These are phyloP conservation scores for Cryphonectria radicalis DNA, from an alignment of 2,329 filamentous ascomycete species.

Conservation along the genomic window DNA sequence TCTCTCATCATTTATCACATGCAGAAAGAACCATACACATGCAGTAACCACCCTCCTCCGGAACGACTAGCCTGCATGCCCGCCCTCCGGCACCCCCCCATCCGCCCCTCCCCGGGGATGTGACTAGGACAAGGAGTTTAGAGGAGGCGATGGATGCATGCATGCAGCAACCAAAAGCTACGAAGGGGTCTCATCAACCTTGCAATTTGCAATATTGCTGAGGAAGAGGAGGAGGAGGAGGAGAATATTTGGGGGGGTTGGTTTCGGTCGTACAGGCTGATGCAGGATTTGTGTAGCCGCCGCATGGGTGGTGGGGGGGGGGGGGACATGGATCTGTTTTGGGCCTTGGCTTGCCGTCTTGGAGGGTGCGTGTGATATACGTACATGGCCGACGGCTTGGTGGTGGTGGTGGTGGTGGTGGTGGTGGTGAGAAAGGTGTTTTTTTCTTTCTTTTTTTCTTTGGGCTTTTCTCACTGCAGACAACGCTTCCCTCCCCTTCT, in stretches of 20 bases:
- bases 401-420: too few species aligned
- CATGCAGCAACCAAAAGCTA: too few species aligned
- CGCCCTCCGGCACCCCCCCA: neutral
- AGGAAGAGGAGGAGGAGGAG: too few species aligned
- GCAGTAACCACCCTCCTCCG: neutral
- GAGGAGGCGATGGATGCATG: too few species aligned
- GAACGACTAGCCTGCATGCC: neutral
- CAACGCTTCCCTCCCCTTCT: neutral
- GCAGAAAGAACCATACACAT: neutral
- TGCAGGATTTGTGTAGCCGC: neutral
- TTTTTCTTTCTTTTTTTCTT: too few species aligned
- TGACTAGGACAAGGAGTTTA: too few species aligned
- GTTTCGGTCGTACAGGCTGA: neutral
- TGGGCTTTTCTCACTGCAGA: neutral
- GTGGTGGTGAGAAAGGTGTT: too few species aligned
- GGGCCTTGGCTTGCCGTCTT: too few species aligned
- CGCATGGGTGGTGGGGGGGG: neutral
- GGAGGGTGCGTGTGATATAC: too few species aligned
- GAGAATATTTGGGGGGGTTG: neutral
- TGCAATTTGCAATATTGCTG: neutral
- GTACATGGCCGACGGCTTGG: too few species aligned
- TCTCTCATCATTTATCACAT: neutral
- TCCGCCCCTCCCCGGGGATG: neutral
- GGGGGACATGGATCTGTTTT: neutral
- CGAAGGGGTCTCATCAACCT: too few species aligned